Conservation (phyloP, 306 rosid species). For the Acacia crassicarpa region DNA sequence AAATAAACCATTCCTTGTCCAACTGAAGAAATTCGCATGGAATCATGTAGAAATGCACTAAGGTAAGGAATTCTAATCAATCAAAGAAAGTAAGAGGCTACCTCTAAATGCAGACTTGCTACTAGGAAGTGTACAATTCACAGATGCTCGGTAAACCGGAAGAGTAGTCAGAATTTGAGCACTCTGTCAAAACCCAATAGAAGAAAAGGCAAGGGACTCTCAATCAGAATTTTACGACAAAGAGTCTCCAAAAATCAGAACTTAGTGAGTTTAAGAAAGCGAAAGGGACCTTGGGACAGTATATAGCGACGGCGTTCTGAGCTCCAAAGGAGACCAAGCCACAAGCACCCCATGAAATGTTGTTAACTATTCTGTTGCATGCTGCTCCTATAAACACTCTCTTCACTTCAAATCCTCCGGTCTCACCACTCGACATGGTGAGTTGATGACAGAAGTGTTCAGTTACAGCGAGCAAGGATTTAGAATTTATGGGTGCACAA, state of each 20-base stretch:
- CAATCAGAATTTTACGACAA: neutral
- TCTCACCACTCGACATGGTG: constrained; percentile 31
- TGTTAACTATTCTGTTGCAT: constrained; percentile 88
- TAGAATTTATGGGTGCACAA: too few relatives aligned
- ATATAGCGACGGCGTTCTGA: constrained; percentile 86
- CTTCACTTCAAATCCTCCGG: constrained; percentile 50
- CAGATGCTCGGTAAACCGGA: constrained; percentile 83
- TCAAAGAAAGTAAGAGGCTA: constrained; percentile 19
- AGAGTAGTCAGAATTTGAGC: constrained; percentile 59
- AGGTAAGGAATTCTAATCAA: neutral
- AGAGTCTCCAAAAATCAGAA: neutral
- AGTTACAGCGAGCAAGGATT: too few relatives aligned
- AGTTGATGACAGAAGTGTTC: neutral
- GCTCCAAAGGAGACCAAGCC: constrained; percentile 86
- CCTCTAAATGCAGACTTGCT: constrained; percentile 74
- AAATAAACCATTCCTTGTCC: constrained; percentile 15
- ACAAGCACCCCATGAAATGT: constrained; percentile 90
- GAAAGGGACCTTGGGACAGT: constrained; percentile 70
- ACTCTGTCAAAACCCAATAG: constrained; percentile 45
- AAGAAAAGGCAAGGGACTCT: neutral
- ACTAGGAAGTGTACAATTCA: constrained; percentile 88
- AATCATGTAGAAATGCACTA: neutral
- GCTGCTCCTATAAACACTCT: constrained; percentile 78
- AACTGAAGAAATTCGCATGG: neutral
- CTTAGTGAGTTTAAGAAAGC: neutral